Evolutionary conservation across 345 rosid species (phyloP).

Genomic region (thale cress (Arabidopsis thaliana)): TAIR10.1 NC_003076.8:9255001-9255500

Average conservation of each 20-base stretch:
- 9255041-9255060: too few species aligned
- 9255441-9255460: conserved; percentile 22
- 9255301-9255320: conserved; percentile 7
- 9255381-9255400: conserved; percentile 21
- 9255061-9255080: too few species aligned
- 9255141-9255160: not conserved
- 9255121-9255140: not conserved
- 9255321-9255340: conserved; percentile 29
- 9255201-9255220: conserved; percentile 1
- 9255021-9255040: too few species aligned
- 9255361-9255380: conserved; percentile 25
- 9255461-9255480: not conserved
- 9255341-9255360: conserved; percentile 24
- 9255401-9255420: not conserved
- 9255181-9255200: conserved; percentile 5
- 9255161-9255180: not conserved
- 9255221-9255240: conserved; percentile 17
- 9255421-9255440: conserved; percentile 12
- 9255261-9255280: not conserved
- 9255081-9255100: too few species aligned
- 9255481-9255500: not conserved
- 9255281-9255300: not conserved
- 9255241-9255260: not conserved
- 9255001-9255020: too few species aligned
- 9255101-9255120: too few species aligned